phyloP scores from a whole-genome alignment of 2,329 filamentous ascomycete species.

The Sclerotinia spermophila region DNA sequence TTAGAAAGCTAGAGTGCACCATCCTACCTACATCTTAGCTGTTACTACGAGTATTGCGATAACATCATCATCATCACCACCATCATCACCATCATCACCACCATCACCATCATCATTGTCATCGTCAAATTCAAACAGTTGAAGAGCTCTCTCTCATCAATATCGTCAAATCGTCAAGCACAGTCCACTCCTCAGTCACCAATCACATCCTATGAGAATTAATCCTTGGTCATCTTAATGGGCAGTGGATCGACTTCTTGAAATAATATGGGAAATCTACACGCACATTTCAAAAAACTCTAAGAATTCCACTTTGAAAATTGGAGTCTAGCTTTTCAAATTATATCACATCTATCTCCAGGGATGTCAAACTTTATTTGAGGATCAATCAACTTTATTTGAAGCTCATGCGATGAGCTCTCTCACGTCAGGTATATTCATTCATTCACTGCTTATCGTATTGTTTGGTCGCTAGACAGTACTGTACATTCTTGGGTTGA shows the following conservation, averaged over 20 bases:
- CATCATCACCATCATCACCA: background rate
- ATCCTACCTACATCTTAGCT: background rate
- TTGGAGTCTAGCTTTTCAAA: background rate
- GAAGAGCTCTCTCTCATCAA: background rate
- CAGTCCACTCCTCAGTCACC: background rate
- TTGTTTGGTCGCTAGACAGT: background rate
- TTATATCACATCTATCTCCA: background rate
- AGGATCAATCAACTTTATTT: conserved; percentile 3
- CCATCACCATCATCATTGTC: no score
- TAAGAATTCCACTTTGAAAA: background rate
- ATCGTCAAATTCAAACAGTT: background rate
- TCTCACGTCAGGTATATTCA: background rate
- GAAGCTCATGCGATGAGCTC: background rate
- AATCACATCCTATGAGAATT: background rate
- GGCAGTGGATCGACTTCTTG: background rate
- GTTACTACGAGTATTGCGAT: no score
- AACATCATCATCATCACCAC: no score
- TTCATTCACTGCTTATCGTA: background rate
- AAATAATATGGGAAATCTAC: background rate
- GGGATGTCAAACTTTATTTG: conserved; percentile 8
- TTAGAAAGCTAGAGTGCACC: background rate
- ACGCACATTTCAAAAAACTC: background rate
- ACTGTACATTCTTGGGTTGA: background rate
- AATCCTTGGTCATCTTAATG: background rate
- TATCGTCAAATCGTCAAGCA: background rate